Conservation (phyloP, 2,329 filamentous ascomycete species). For the Xylaria multiplex region DNA sequence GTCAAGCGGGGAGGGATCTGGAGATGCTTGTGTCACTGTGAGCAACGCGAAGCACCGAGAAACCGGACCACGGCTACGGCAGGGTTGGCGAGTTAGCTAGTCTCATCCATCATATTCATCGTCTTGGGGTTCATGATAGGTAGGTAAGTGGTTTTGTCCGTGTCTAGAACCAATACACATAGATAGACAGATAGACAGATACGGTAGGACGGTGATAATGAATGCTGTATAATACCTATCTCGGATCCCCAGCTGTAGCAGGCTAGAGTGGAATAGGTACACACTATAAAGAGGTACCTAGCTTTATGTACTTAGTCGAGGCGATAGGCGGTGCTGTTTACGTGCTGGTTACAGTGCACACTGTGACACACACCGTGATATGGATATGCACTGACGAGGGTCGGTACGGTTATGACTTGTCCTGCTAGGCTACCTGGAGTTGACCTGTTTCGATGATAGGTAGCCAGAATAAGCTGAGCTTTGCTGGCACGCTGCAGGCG, state of each 20-base stretch:
- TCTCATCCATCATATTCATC: slow-evolving; percentile 20
- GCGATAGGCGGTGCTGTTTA: background rate
- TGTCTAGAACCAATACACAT: slow-evolving; percentile 19
- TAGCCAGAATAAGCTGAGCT: slow-evolving; percentile 22
- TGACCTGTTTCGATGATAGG: slow-evolving; percentile 16
- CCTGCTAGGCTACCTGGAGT: slow-evolving; percentile 1
- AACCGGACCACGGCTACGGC: slow-evolving; percentile 29
- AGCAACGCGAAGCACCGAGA: slow-evolving; percentile 32
- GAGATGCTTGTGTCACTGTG: slow-evolving; percentile 37
- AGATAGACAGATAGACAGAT: slow-evolving; percentile 7
- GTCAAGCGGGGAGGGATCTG: slow-evolving; percentile 39
- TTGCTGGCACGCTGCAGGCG: slow-evolving; percentile 25
- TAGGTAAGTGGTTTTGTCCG: background rate
- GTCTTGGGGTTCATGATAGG: slow-evolving; percentile 6
- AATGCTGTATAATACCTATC: slow-evolving; percentile 32
- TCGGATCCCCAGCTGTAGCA: slow-evolving; percentile 10
- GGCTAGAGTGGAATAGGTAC: too few relatives aligned
- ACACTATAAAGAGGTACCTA: too few relatives aligned
- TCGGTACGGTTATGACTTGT: slow-evolving; percentile 27
- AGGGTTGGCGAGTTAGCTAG: slow-evolving; percentile 30
- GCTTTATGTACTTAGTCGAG: background rate
- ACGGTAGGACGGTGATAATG: slow-evolving; percentile 28
- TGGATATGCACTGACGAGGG: slow-evolving; percentile 2
- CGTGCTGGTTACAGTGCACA: background rate
- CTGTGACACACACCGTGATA: background rate